Evolutionary conservation across 148 eudicot genomes (phyloP).

Genomic region (Camellia japonica): DNA sequence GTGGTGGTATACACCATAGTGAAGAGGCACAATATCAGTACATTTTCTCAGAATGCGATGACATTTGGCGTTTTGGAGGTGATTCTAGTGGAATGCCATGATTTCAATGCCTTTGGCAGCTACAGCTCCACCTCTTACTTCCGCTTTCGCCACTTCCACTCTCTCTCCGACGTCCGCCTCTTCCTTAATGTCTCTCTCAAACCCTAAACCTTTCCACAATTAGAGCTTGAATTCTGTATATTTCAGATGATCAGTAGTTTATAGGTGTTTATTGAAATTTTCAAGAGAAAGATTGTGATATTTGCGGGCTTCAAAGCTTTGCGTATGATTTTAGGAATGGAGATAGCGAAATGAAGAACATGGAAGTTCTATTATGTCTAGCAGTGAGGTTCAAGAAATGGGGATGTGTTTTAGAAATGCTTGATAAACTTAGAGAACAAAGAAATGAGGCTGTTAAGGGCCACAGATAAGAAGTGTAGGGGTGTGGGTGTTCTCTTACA

Average conservation of each 20-base stretch:
- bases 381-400: no score
- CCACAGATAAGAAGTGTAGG: no score
- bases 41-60: slow-evolving; percentile 79
- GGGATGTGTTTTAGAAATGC: no score
- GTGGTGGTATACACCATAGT: slow-evolving; percentile 59
- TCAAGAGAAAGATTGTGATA: slow-evolving; percentile 82
- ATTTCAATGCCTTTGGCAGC: slow-evolving; percentile 90
- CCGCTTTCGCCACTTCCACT: slow-evolving; percentile 74
- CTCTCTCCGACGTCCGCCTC: slow-evolving; percentile 61
- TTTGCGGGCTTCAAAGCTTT: slow-evolving; percentile 41
- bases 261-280: slow-evolving; percentile 17
- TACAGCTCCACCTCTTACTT: slow-evolving; percentile 82
- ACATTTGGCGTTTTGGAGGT: slow-evolving; percentile 86
- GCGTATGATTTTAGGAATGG: no score
- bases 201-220: not conserved
- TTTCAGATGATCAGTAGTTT: not conserved
- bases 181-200: slow-evolving; percentile 51
- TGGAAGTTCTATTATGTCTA: no score
- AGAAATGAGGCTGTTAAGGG: no score
- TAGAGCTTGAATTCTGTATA: not conserved
- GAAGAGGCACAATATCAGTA: slow-evolving; percentile 90
- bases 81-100: slow-evolving; percentile 77
- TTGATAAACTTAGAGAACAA: no score
- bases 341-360: no score
- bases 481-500: no score